Conservation (phyloP, 2,329 filamentous ascomycete genomes). For the Chalara sp. region DNA sequence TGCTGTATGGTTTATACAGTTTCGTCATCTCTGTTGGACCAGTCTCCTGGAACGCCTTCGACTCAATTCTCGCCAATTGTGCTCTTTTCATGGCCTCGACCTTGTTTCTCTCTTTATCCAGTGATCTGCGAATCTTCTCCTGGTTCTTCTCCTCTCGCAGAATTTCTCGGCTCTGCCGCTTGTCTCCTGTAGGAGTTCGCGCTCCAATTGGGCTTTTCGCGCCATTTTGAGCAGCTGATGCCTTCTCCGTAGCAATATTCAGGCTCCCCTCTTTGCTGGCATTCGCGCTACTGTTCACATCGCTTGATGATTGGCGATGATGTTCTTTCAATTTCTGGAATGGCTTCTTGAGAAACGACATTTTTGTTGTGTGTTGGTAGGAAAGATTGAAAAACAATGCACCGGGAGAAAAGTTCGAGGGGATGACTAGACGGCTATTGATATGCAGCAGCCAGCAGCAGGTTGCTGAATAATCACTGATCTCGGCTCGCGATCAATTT, state of each 20-base stretch:
- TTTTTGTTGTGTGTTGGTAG: conserved; percentile 5
- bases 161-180: conserved; percentile 18
- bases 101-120: conserved; percentile 21
- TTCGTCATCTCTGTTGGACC: conserved; percentile 22
- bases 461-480: too few relatives aligned
- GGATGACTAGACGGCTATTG: too few relatives aligned
- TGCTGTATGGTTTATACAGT: conserved; percentile 26
- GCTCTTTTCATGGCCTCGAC: conserved; percentile 20
- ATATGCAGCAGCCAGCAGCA: too few relatives aligned
- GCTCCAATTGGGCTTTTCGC: too few relatives aligned
- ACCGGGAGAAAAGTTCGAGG: too few relatives aligned
- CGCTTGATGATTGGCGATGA: conserved; percentile 5
- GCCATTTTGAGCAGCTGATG: too few relatives aligned
- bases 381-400: too few relatives aligned
- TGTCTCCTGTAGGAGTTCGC: conserved; percentile 2
- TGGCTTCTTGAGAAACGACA: conserved; percentile 25
- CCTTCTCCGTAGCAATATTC: too few relatives aligned
- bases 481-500: too few relatives aligned
- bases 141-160: conserved; percentile 13
- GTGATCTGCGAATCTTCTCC: conserved; percentile 13
- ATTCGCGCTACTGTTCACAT: conserved; percentile 8
- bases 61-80: conserved; percentile 22
- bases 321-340: conserved; percentile 19
- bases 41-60: conserved; percentile 22
- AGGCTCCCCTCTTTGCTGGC: too few relatives aligned